Evolutionary conservation across 495 filamentous ascomycete genomes (phyloP), one percentile per base, ranked within the genome.

Genomic region (Neohortaea acidophila): DNA sequence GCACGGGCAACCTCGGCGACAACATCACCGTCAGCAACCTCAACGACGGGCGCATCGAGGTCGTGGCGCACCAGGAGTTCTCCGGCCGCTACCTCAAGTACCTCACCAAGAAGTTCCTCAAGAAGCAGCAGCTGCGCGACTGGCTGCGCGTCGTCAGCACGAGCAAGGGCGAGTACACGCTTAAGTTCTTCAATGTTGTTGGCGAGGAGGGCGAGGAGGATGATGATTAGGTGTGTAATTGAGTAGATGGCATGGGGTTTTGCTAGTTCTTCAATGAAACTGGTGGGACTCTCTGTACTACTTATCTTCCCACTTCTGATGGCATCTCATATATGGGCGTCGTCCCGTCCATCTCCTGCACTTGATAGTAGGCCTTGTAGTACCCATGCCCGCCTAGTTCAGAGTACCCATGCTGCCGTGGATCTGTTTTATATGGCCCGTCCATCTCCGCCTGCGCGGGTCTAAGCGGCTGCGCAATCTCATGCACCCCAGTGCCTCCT

Each of bases 51-150:
- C 94, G 94, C 77, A 74, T 97, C 62, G 86, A 96, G 75, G 81
- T 97, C 57, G 73, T 92, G 58, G 75, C 91, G 44, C 89, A 96
- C 75, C 92, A 81, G 56, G 80, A 86, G 62, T 94, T 97, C 72
- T 94, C 85, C 47, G 89, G 89, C 52, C 75, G 89, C 59, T 97
- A 97, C 73, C 72, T 97, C 59, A 97, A 97, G 80, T 97, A 97
- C 73, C 66, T 97, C 87, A 97, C 89, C 61, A 97, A 97, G 82
- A 97, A 96, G 73, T 97, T 91, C 79, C 81, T 97, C 64, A 97
- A 97, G 82, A 97, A 97, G 79, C 84, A 93, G 73, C 86, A 94
- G 70, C 78, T 97, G 62, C 81, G 89, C 67, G 89, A 97, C 72
- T 97, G 91, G 91, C 79, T 97, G 59, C 85, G 89, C 52, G 89